Evolutionary conservation across 2,329 filamentous ascomycete species (phyloP).

Genomic region (Myriosclerotinia curreyana): DNA sequence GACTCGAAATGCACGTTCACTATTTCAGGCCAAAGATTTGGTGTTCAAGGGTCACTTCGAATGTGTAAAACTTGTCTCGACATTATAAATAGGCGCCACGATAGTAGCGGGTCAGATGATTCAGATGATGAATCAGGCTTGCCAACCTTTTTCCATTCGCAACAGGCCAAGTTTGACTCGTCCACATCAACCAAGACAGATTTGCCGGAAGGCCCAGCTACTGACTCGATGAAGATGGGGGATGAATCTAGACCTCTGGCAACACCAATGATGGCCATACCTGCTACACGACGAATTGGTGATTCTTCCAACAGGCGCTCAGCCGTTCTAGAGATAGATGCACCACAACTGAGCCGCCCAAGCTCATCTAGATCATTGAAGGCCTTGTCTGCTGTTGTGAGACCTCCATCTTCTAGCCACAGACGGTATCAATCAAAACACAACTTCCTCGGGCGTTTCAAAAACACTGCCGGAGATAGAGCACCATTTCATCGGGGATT

Average conservation of each 20-base stretch:
- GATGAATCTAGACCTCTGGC: conserved; percentile 52
- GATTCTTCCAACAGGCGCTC: conserved; percentile 82
- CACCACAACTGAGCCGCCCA: conserved; percentile 80
- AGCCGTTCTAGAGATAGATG: conserved; percentile 85
- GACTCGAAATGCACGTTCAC: conserved; percentile 92
- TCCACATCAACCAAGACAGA: conserved; percentile 42
- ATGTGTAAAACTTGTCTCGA: conserved; percentile 91
- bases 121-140: conserved; percentile 75
- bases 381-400: conserved; percentile 59
- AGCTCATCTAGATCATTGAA: conserved; percentile 87
- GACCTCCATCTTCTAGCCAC: conserved; percentile 79
- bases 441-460: conserved; percentile 75
- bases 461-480: conserved; percentile 68
- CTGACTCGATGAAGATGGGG: conserved; percentile 39
- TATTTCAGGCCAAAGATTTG: conserved; percentile 84
- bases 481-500: conserved; percentile 82
- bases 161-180: conserved; percentile 47
- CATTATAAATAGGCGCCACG: conserved; percentile 86
- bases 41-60: conserved; percentile 76
- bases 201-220: conserved; percentile 40
- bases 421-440: conserved; percentile 86
- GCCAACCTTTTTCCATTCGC: conserved; percentile 58
- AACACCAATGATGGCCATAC: conserved; percentile 71
- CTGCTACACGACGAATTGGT: conserved; percentile 61
- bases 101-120: conserved; percentile 82